Evolutionary conservation across 441 rosid genomes (phyloP).

Genomic region (Mallotus japonicus): DNA sequence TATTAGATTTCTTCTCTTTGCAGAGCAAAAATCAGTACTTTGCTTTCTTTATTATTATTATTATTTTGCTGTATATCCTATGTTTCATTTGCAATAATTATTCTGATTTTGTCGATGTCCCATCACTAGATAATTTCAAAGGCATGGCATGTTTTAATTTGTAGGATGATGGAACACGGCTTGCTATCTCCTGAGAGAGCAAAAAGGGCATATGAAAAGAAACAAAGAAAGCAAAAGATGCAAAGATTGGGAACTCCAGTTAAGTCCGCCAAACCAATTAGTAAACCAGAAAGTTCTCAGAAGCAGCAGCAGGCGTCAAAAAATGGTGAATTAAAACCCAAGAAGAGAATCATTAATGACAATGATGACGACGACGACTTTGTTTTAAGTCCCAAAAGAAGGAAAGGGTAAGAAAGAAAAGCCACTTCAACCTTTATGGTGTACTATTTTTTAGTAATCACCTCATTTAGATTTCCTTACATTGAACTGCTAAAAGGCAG

Average conservation of each 20-base stretch:
- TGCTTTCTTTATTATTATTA: not conserved
- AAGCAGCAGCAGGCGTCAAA: conserved; percentile 50
- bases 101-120: not conserved
- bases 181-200: conserved; percentile 75
- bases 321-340: conserved; percentile 61
- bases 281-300: conserved; percentile 63
- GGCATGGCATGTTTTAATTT: conserved; percentile 16
- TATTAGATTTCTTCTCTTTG: not conserved
- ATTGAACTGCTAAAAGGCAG: conserved; percentile 21
- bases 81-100: not conserved
- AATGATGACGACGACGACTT: conserved; percentile 53
- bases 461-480: conserved; percentile 24
- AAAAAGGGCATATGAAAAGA: conserved; percentile 71
- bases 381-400: conserved; percentile 60
- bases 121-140: not conserved
- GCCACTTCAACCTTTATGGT: conserved; percentile 10
- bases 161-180: conserved; percentile 97
- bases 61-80: not conserved
- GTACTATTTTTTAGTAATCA: conserved; percentile 17
- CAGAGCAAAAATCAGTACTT: not conserved
- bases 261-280: conserved; percentile 47
- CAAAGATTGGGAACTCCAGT: conserved; percentile 58
- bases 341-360: conserved; percentile 51
- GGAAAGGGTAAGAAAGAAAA: conserved; percentile 51
- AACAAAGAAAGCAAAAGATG: conserved; percentile 82